Conservation (phyloP, 2,329 filamentous ascomycete genomes). For the Clarireedia paspali region DNA sequence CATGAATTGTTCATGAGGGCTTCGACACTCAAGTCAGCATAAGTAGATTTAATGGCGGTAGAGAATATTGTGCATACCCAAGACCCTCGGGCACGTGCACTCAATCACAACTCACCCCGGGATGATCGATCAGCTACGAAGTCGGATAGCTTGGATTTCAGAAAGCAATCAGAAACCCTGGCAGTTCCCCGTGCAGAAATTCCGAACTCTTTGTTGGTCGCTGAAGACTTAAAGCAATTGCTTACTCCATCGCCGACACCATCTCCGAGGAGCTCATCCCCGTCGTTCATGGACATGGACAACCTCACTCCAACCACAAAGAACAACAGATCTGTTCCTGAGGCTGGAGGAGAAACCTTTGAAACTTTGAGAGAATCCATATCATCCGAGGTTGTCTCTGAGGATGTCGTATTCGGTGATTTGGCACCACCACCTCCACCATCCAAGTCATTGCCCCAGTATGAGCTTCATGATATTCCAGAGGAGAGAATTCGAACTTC, state of each 20-base stretch:
- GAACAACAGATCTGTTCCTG: neutral
- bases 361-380: neutral
- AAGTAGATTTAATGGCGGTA: neutral
- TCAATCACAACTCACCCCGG: neutral
- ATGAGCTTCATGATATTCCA: slow-evolving; percentile 25
- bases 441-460: slow-evolving; percentile 16
- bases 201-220: neutral
- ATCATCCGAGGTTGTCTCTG: neutral
- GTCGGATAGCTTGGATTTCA: neutral
- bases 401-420: neutral
- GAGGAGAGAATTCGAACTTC: slow-evolving; percentile 22
- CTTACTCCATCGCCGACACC: slow-evolving; percentile 24
- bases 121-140: neutral
- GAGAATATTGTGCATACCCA: slow-evolving; percentile 1
- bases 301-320: neutral
- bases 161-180: neutral
- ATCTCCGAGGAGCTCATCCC: slow-evolving; percentile 20
- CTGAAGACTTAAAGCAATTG: slow-evolving; percentile 12
- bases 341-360: neutral
- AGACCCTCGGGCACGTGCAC: neutral
- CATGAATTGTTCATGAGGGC: too few species aligned
- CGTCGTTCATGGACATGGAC: slow-evolving; percentile 15
- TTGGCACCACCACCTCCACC: slow-evolving; percentile 17
- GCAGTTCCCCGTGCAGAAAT: neutral
- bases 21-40: too few species aligned